A percentile compares a stretch with the other conserved stretches of the same genome.
Conservation (phyloP, 2,329 filamentous ascomycete genomes). For the Penicillium hesseltinei region DNA sequence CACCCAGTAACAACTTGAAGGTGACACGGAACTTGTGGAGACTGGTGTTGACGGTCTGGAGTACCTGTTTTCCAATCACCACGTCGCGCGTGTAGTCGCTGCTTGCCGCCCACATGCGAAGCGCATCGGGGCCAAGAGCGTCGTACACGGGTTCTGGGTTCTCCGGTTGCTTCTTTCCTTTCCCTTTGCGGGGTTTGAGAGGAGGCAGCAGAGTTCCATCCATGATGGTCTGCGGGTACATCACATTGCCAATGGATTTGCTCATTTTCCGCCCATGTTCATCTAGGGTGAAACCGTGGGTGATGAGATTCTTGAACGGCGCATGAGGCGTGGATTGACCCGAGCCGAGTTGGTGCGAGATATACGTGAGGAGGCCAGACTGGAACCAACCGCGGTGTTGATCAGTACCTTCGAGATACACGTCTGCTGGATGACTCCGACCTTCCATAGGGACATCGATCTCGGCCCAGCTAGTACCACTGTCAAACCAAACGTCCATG, state of each 20-base stretch:
- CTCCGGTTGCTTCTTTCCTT: conserved; percentile 46
- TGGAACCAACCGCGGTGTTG: conserved; percentile 99
- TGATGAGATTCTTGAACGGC: conserved; percentile 87
- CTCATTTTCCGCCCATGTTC: conserved; percentile 95
- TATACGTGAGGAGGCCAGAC: conserved; percentile 83
- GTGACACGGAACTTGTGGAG: conserved; percentile 86
- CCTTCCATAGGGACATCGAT: conserved; percentile 38
- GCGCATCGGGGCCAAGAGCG: conserved; percentile 77
- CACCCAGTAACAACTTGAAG: conserved; percentile 85
- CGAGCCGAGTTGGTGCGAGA: conserved; percentile 56
- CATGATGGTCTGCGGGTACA: conserved; percentile 80
- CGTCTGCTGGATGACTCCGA: conserved; percentile 59
- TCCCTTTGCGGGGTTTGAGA: conserved; percentile 61
- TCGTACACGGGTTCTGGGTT: conserved; percentile 53
- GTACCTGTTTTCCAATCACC: conserved; percentile 71
- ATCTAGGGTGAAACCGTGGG: conserved; percentile 92
- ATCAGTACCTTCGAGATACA: conserved; percentile 92
- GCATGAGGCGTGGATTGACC: conserved; percentile 45
- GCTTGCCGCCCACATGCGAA: conserved; percentile 87
- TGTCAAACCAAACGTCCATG: conserved; percentile 99
- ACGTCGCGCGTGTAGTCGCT: conserved; percentile 91
- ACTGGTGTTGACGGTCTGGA: conserved; percentile 72
- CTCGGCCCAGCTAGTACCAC: conserved; percentile 84
- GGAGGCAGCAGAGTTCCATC: conserved; percentile 74
- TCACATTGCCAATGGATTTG: conserved; percentile 88